These are phyloP conservation scores for Fusarium oxysporum DNA, from an alignment of 2,329 filamentous ascomycete genomes.

Conservation along the genomic window DNA sequence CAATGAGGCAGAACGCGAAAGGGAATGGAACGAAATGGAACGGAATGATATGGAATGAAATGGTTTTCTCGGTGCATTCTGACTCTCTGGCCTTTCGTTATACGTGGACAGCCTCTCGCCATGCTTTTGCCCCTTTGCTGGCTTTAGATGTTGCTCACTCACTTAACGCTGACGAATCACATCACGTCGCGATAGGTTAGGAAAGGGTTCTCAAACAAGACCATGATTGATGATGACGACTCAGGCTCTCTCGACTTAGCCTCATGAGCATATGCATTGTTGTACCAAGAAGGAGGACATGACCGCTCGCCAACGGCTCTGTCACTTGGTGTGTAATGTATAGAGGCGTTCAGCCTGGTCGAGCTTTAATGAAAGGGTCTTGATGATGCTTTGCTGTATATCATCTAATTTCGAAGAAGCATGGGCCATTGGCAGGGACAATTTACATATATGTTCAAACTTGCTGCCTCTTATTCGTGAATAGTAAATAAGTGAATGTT, in stretches of 20 bases:
- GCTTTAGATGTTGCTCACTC: conserved; percentile 35
- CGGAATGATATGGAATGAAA: conserved; percentile 10
- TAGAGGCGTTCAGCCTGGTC: conserved; percentile 26
- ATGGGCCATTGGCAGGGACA: conserved; percentile 41
- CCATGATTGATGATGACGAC: conserved; percentile 38
- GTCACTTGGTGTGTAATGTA: conserved; percentile 27
- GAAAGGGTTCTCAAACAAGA: conserved; percentile 28
- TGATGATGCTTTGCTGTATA: conserved; percentile 43
- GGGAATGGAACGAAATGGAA: not conserved
- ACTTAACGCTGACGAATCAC: conserved; percentile 8
- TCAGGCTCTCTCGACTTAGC: conserved; percentile 10
- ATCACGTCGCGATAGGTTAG: conserved; percentile 20
- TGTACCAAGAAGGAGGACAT: conserved; percentile 20
- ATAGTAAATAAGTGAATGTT: not conserved
- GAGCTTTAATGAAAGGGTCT: conserved; percentile 38
- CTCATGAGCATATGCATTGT: conserved; percentile 24
- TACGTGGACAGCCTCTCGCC: conserved; percentile 33
- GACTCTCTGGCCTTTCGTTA: conserved; percentile 28
- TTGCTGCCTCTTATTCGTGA: not conserved
- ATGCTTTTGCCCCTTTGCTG: conserved; percentile 33
- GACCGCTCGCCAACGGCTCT: conserved; percentile 15
- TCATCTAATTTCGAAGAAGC: conserved; percentile 46
- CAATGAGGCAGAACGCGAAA: conserved; percentile 34
- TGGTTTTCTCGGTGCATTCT: conserved; percentile 22
- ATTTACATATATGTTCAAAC: conserved; percentile 42